Base-by-base conservation (phyloP, 176 grass and related monocot species). In the Lolium rigidum region DNA sequence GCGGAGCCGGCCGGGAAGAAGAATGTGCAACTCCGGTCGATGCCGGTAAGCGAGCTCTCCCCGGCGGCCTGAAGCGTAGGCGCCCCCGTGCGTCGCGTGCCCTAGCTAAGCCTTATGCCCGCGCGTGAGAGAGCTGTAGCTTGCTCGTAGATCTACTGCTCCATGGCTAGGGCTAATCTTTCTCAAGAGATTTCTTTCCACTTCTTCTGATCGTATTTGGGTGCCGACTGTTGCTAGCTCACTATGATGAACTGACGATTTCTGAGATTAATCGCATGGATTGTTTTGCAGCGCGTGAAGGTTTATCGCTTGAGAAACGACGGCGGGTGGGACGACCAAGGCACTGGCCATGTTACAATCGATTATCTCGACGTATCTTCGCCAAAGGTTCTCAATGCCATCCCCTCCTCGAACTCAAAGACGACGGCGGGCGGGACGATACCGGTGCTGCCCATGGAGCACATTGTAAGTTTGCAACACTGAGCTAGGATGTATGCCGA, bases 301-400 rank as follows among this genome's bases (percentile, higher is more conserved):
- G 71, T 90, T 54, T 86, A 88, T 5, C 76, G 88, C 17, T 79
- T 83, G 77, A 93, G 63, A 5, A 3, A 86, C 9, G 88, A 79
- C 20, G 85, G 85, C 3, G 87, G 89, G 59, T 93, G 91, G 91
- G 91, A 90, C 35, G 91, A 54, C 24, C 71, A 58, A 26, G 91
- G 88, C 63, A 67, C 85, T 13, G 91, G 88, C 8, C 88, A 85
- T 79, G 91, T 88, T 22, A 75, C 68, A 55, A 47, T 93, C 41
- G 91, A 93, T 62, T 69, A 87, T 80, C 43, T 87, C 60, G 76
- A 90, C 85, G 91, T 93, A 73, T 7, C 7, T 72, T 47, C 69
- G 24, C 20, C 0, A 72, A 17, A 72, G 41, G 24, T 14, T 24
- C 5, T 13, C 70, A 73, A 7, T 48, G 41, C 2, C 47, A 38